These are phyloP conservation scores for Boletus subparvulus DNA, from an alignment of 768 basidiomycete species.

Conservation along the genomic window DNA sequence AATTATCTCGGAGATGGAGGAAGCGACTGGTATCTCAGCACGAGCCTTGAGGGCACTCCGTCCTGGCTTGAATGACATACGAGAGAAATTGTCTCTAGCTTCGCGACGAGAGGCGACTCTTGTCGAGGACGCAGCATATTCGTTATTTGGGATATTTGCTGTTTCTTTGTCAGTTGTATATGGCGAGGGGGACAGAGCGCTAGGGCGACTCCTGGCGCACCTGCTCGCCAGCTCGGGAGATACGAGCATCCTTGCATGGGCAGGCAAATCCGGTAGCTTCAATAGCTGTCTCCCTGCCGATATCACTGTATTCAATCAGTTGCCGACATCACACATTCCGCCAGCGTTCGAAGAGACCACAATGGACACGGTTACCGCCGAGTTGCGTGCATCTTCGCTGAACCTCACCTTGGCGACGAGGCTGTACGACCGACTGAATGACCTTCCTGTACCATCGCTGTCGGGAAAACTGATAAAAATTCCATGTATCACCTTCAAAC, in stretches of 20 bases:
- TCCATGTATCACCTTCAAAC: neutral
- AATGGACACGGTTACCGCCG: neutral
- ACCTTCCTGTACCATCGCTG: neutral
- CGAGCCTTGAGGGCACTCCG: too few species aligned
- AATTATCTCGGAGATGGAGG: too few species aligned
- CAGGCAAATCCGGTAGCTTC: neutral
- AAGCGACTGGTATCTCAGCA: too few species aligned
- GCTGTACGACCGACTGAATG: neutral
- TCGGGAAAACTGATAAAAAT: neutral
- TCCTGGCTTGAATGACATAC: too few species aligned
- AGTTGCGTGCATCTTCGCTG: neutral
- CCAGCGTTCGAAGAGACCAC: neutral
- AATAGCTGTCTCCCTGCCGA: neutral
- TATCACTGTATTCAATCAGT: neutral
- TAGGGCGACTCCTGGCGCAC: neutral
- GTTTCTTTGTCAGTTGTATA: neutral
- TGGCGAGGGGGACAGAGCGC: neutral
- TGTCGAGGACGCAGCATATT: too few species aligned
- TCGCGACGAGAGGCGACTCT: too few species aligned
- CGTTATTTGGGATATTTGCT: neutral
- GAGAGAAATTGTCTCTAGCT: too few species aligned
- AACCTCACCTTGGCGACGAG: neutral
- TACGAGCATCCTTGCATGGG: neutral
- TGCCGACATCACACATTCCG: too few species aligned
- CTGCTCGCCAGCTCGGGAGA: too few species aligned